Evolutionary conservation across 768 basidiomycete genomes (phyloP).

Genomic region (Rhizopogon vesiculosus): DNA sequence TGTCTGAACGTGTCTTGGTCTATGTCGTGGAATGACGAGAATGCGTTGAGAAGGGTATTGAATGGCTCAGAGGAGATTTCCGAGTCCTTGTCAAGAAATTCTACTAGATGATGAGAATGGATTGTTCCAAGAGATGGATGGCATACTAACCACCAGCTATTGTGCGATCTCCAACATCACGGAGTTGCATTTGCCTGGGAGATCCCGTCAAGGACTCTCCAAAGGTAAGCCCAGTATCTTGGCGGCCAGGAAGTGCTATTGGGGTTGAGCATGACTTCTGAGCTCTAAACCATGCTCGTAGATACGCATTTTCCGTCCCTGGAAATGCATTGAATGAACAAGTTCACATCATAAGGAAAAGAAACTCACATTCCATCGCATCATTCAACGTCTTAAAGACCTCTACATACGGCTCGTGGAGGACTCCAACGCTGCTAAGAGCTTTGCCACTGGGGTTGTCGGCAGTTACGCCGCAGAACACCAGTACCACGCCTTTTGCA

Average conservation of each 20-base stretch:
- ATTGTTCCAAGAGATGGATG: background rate
- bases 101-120: constrained; percentile 8
- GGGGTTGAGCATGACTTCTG: constrained; percentile 50
- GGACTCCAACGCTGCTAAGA: constrained; percentile 71
- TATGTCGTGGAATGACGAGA: constrained; percentile 65
- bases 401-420: constrained; percentile 77
- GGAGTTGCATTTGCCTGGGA: constrained; percentile 63
- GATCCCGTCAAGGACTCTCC: constrained; percentile 46
- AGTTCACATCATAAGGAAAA: background rate
- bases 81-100: constrained; percentile 17
- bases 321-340: constrained; percentile 2
- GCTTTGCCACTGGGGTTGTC: constrained; percentile 69
- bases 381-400: constrained; percentile 80
- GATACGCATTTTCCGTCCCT: constrained; percentile 94
- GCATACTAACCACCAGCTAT: constrained; percentile 51
- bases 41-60: constrained; percentile 72
- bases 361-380: constrained; percentile 80
- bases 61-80: constrained; percentile 54
- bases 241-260: constrained; percentile 55
- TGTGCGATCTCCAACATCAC: constrained; percentile 66
- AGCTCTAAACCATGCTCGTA: constrained; percentile 72
- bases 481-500: constrained; percentile 73
- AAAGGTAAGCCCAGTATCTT: constrained; percentile 43
- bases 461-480: constrained; percentile 77
- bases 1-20: constrained; percentile 55